Evolutionary conservation across 805 yeast species (phyloP).

Genomic region (Candida qinlingensis): DNA sequence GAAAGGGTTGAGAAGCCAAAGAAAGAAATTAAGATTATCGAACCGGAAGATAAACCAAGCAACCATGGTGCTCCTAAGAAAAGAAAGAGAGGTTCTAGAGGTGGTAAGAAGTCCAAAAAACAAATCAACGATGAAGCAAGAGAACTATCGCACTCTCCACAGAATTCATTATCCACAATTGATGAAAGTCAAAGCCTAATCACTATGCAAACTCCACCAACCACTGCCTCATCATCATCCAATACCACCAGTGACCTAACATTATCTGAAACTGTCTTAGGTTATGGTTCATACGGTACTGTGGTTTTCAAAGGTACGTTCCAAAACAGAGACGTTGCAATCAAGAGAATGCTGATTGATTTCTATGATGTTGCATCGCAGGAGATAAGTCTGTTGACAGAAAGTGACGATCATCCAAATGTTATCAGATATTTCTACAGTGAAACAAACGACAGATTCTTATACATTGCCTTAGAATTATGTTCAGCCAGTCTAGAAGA

Average conservation of each 20-base stretch:
- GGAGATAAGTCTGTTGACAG: constrained; percentile 82
- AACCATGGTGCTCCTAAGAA: constrained; percentile 38
- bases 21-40: constrained; percentile 25
- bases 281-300: constrained; percentile 96
- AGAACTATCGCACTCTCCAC: not conserved
- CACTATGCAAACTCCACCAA: no score
- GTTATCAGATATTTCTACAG: constrained; percentile 91
- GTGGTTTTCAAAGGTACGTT: constrained; percentile 87
- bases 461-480: constrained; percentile 88
- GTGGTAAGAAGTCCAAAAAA: constrained; percentile 59
- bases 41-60: constrained; percentile 22
- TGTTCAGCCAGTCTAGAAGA: constrained; percentile 90
- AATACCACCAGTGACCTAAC: constrained; percentile 34
- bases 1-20: constrained; percentile 5
- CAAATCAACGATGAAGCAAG: constrained; percentile 1
- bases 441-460: constrained; percentile 80
- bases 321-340: constrained; percentile 93
- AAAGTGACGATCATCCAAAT: constrained; percentile 95
- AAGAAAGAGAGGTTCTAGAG: constrained; percentile 81
- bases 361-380: constrained; percentile 92
- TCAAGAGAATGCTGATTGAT: constrained; percentile 87
- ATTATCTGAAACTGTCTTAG: constrained; percentile 72
- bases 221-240: not conserved
- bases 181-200: not conserved
- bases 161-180: not conserved